These are phyloP conservation scores for Westerdykella sp. DNA, from an alignment of 2,329 filamentous ascomycete species.

Conservation along the genomic window DNA sequence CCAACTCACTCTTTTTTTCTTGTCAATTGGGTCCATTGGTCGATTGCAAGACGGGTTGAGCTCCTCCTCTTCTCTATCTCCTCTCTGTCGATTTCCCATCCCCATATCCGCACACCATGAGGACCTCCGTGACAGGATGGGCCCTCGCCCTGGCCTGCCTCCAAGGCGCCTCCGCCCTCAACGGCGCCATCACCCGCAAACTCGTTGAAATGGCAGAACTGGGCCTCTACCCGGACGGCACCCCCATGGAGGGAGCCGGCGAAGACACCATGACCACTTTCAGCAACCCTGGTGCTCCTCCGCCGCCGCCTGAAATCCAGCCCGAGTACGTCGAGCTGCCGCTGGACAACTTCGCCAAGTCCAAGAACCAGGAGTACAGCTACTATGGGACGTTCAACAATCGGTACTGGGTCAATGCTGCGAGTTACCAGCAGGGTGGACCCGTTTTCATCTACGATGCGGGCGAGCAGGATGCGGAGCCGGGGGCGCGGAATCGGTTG, in stretches of 20 bases:
- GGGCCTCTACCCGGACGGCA: conserved; percentile 29
- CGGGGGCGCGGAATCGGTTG: conserved; percentile 20
- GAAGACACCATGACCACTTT: neutral
- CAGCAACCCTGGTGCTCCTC: neutral
- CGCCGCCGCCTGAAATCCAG: conserved; percentile 11
- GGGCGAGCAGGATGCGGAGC: conserved; percentile 29
- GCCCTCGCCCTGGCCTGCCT: conserved; percentile 22
- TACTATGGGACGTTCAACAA: conserved; percentile 30
- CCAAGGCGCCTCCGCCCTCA: conserved; percentile 17
- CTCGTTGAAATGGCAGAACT: conserved; percentile 26
- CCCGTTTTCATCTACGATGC: conserved; percentile 37
- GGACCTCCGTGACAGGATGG: conserved; percentile 14
- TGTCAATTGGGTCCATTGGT: too few relatives aligned
- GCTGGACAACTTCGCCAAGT: conserved; percentile 31
- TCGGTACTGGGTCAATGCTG: conserved; percentile 33
- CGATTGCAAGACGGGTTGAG: neutral
- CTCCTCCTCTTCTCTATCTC: neutral
- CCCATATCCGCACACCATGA: conserved; percentile 15
- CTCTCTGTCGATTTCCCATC: neutral
- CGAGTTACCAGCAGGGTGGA: conserved; percentile 30
- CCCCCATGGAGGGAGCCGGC: conserved; percentile 14
- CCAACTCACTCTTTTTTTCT: too few relatives aligned
- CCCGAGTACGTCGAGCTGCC: conserved; percentile 33
- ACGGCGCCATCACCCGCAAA: conserved; percentile 16
- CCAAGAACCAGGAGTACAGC: conserved; percentile 15